phyloP scores from a whole-genome alignment of 1,139 yeast species.

The Kodamaea anthophila region DNA sequence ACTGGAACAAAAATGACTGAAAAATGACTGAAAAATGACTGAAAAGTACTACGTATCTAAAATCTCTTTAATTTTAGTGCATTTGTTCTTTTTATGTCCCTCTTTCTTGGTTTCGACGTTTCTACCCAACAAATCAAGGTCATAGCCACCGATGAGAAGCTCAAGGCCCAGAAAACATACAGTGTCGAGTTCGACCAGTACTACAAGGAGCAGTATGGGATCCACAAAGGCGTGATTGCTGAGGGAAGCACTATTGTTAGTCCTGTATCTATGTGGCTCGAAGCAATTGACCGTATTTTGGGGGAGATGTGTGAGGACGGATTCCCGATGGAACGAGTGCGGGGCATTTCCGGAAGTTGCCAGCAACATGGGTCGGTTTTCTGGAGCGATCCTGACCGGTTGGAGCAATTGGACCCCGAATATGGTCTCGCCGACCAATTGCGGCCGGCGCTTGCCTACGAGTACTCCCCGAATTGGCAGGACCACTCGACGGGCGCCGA shows the following conservation, averaged over 20 bases:
- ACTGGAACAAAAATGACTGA: no score
- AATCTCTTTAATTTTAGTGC: slow-evolving; percentile 1
- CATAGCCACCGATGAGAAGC: slow-evolving; percentile 51
- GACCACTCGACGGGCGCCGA: slow-evolving; percentile 82
- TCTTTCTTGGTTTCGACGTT: slow-evolving; percentile 72
- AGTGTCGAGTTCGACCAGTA: slow-evolving; percentile 69
- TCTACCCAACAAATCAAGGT: slow-evolving; percentile 88
- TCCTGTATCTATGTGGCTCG: slow-evolving; percentile 90
- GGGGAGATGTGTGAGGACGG: slow-evolving; percentile 43
- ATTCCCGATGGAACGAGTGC: slow-evolving; percentile 58
- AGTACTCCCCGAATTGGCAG: slow-evolving; percentile 87
- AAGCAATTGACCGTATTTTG: slow-evolving; percentile 66
- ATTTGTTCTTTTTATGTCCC: slow-evolving; percentile 1
- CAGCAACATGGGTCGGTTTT: slow-evolving; percentile 92
- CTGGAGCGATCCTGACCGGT: slow-evolving; percentile 54
- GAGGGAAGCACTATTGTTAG: slow-evolving; percentile 56
- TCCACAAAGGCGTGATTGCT: slow-evolving; percentile 63
- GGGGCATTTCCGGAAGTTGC: slow-evolving; percentile 76
- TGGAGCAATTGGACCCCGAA: slow-evolving; percentile 20
- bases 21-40: no score
- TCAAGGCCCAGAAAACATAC: slow-evolving; percentile 51
- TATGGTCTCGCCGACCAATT: slow-evolving; percentile 45
- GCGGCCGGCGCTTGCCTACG: slow-evolving; percentile 49
- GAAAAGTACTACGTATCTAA: no score
- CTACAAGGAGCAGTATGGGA: slow-evolving; percentile 48